phyloP scores from a whole-genome alignment of 306 rosid genomes.

The Boehmeria nivea region DNA sequence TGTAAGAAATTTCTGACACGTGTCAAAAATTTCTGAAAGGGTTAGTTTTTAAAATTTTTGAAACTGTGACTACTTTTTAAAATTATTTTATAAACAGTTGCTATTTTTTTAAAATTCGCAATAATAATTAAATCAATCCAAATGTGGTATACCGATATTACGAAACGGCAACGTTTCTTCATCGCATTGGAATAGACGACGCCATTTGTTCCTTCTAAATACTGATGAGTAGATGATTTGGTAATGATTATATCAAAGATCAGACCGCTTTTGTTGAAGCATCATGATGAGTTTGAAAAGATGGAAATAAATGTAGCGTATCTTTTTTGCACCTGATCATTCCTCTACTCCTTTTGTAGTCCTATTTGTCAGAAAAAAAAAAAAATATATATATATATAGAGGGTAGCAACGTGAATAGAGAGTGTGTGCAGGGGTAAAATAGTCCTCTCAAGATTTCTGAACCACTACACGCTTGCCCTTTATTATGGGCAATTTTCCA shows the following conservation, averaged over 20 bases:
- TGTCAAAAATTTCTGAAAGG: too few relatives aligned
- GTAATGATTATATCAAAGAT: slow-evolving; percentile 3
- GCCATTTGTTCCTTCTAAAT: neutral
- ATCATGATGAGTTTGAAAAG: slow-evolving; percentile 3
- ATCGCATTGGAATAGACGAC: slow-evolving; percentile 1
- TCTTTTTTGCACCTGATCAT: neutral
- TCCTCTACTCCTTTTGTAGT: neutral
- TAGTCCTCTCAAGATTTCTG: neutral
- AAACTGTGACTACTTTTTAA: too few relatives aligned
- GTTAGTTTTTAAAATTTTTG: too few relatives aligned
- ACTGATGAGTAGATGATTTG: neutral
- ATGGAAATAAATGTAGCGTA: neutral
- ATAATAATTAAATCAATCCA: too few relatives aligned
- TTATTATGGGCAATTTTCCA: too few relatives aligned
- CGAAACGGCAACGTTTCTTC: too few relatives aligned
- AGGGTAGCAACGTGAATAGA: neutral
- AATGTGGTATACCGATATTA: too few relatives aligned
- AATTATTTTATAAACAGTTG: too few relatives aligned
- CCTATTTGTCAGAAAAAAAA: too few relatives aligned
- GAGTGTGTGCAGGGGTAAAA: neutral
- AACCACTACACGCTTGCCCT: too few relatives aligned
- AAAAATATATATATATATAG: neutral
- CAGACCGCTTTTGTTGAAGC: neutral
- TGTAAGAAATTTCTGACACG: too few relatives aligned
- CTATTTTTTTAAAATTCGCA: too few relatives aligned